Evolutionary conservation across 75 land plant species (phyloP).

Genomic region (Chamaecyparis obtusa): DNA sequence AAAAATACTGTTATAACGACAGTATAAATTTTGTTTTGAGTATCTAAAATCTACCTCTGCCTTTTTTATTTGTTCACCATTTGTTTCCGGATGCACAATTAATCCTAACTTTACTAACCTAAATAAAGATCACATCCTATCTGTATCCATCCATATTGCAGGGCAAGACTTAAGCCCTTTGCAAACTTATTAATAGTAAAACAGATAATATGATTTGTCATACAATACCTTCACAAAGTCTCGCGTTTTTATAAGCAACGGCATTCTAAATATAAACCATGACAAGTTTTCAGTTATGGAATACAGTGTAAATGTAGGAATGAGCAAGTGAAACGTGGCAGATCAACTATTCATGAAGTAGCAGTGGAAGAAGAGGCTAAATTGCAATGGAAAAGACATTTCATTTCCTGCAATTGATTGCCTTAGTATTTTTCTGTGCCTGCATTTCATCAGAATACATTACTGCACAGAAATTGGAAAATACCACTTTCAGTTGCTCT

Average conservation of each 20-base stretch:
- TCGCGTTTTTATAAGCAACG: background rate
- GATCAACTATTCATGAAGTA: background rate
- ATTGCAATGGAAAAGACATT: background rate
- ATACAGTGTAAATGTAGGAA: background rate
- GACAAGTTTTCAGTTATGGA: background rate
- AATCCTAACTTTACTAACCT: too few relatives aligned
- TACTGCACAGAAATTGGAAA: background rate
- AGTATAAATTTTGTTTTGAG: too few relatives aligned
- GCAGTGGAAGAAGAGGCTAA: background rate
- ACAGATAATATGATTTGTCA: too few relatives aligned
- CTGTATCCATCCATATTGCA: too few relatives aligned
- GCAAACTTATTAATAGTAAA: too few relatives aligned
- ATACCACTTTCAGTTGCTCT: background rate
- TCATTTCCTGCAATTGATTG: background rate
- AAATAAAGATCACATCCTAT: too few relatives aligned
- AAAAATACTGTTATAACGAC: too few relatives aligned
- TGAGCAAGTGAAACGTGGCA: background rate
- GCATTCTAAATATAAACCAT: background rate
- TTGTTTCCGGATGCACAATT: too few relatives aligned
- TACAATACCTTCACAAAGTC: too few relatives aligned
- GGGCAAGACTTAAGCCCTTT: too few relatives aligned
- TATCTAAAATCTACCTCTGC: too few relatives aligned
- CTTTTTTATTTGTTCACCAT: too few relatives aligned
- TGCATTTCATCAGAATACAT: background rate
- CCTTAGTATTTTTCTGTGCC: background rate